A percentile compares a stretch with the other conserved stretches of the same genome.
These are phyloP conservation scores for Gossypium arboreum DNA, from an alignment of 345 rosid genomes.

Conservation along the genomic window DNA sequence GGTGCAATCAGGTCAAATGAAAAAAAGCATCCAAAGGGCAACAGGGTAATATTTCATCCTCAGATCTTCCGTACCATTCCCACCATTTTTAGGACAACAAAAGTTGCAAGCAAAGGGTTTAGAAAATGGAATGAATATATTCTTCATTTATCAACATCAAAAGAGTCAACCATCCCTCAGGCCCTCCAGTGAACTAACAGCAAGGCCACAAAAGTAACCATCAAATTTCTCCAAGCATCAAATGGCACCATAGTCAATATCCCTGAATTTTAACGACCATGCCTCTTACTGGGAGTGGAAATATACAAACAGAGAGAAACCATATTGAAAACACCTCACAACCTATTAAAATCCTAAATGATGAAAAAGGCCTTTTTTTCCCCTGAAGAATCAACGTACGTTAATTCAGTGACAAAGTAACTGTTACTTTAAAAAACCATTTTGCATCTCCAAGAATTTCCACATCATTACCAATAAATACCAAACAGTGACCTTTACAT, in stretches of 20 bases:
- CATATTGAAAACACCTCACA: not conserved
- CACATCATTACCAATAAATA: not conserved
- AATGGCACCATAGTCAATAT: not conserved
- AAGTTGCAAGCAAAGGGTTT: not conserved
- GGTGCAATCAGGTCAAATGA: not conserved
- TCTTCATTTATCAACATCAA: not conserved
- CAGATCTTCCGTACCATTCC: not conserved
- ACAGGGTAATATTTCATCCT: not conserved
- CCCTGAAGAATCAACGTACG: not conserved
- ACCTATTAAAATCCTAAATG: not conserved
- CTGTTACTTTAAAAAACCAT: not conserved
- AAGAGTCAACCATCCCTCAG: not conserved
- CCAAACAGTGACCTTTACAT: not conserved
- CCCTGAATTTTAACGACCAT: not conserved
- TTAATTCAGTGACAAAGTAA: not conserved
- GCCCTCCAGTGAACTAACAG: not conserved
- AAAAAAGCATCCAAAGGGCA: not conserved
- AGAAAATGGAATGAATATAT: not conserved
- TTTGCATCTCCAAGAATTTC: slow-evolving; percentile 1
- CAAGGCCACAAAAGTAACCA: not conserved
- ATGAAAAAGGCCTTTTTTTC: not conserved
- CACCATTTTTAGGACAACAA: not conserved
- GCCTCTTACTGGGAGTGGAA: not conserved
- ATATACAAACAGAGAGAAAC: not conserved
- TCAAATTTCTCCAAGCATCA: slow-evolving; percentile 6